Percentiles rank a stretch among this genome's conserved stretches.
Conservation (phyloP, 768 basidiomycete genomes). For the Amanita pseudoporphyria region DNA sequence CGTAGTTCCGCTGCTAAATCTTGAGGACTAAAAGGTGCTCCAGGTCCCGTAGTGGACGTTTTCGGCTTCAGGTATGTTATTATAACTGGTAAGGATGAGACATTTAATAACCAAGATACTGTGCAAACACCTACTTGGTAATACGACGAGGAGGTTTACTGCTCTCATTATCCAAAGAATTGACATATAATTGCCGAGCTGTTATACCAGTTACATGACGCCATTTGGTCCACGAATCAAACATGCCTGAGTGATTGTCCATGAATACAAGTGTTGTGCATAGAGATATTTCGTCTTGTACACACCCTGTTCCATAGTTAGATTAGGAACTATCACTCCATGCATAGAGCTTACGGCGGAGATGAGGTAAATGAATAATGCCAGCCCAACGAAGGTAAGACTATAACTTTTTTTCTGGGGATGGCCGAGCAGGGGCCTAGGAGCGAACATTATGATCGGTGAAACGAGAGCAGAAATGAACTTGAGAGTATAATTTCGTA, state of each 20-base stretch:
- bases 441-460: conserved; percentile 64
- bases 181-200: conserved; percentile 72
- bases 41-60: conserved; percentile 12
- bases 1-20: conserved; percentile 50
- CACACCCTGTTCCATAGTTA: conserved; percentile 38
- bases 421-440: conserved; percentile 33
- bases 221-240: neutral
- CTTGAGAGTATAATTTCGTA: conserved; percentile 16
- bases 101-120: neutral
- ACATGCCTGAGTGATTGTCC: conserved; percentile 48
- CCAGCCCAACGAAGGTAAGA: conserved; percentile 56
- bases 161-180: conserved; percentile 57
- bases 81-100: conserved; percentile 32
- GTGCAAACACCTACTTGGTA: conserved; percentile 47
- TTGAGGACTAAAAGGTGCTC: conserved; percentile 18
- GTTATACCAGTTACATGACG: neutral
- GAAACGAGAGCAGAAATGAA: conserved; percentile 40
- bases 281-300: conserved; percentile 74
- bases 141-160: conserved; percentile 51
- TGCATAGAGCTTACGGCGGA: conserved; percentile 40
- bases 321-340: neutral
- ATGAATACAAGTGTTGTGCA: conserved; percentile 60
- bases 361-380: conserved; percentile 54
- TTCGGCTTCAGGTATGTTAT: conserved; percentile 54
- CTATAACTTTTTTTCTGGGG: conserved; percentile 55